Base-by-base conservation (phyloP, 2,329 filamentous ascomycete genomes). In the Diplodia mutila region DNA sequence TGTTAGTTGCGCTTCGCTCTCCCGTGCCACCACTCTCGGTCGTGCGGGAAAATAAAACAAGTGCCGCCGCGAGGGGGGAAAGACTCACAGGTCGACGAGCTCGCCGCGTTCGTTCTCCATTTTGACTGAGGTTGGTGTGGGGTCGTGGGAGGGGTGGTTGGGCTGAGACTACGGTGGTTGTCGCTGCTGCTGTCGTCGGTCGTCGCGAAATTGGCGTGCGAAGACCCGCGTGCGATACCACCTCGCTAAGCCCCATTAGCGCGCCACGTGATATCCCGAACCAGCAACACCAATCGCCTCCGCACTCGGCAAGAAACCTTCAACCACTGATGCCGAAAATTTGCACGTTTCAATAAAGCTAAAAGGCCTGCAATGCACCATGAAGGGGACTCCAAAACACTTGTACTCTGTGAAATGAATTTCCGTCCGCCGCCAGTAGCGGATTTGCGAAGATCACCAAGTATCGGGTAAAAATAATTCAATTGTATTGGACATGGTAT, bases 101-200 rank as follows among this genome's bases (percentile, higher is more conserved):
- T 98, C 93, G 87, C 94, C 94, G 87, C 93, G 93, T 88, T 98
- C 95, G 93, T 99, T 99, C 90, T 99, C 95, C 95, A 98, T 99
- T 85, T 88, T 94, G 81, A 68, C 46, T 21, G 34, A 32, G 25
- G 61, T 32, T 53, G 53, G 29, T 34, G 61, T 42, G 64, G 37
- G 64, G 18, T 54, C 23, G 27, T 55, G 42, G 55, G 52, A 34
- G 46, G 34, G 65, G 27, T 39, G 53, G 23, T 32, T 67, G 42
- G 65, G 55, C 53, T 61, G 65, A 52, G 64, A 55, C 39, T 67
- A 57, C 53, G 65, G 53, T 39, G 29, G 65, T 53, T 61, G 65
- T 67, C 65, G 55, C 55, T 57, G 65, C 65, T 67, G 65, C 37
- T 53, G 65, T 67, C 54, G 54, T 67, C 65, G 65, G 42, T 42